A percentile compares a stretch with the other conserved stretches of the same genome.
Evolutionary conservation across 305 asterid species (phyloP).

Genomic region (Rubia tinctorum): DNA sequence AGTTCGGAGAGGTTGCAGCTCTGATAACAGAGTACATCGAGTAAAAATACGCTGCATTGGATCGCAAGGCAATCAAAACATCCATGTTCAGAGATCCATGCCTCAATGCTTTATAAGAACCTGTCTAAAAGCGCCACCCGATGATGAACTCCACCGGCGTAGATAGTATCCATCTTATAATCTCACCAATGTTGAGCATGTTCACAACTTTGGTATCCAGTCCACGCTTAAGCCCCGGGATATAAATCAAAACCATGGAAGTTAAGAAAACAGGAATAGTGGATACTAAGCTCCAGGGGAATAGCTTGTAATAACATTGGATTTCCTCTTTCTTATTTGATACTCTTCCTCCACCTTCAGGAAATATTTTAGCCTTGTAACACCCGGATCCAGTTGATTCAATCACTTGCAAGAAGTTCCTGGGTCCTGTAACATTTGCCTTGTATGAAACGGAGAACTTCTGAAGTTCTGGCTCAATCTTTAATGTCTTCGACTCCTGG

Average conservation of each 20-base stretch:
- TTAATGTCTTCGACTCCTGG: constrained; percentile 62
- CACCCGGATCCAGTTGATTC: constrained; percentile 58
- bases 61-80: constrained; percentile 69
- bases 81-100: constrained; percentile 86
- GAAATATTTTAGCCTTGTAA: constrained; percentile 60
- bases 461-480: constrained; percentile 36
- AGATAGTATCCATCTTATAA: constrained; percentile 58
- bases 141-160: constrained; percentile 86
- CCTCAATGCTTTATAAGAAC: constrained; percentile 59
- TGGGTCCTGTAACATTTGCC: too few species aligned
- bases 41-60: constrained; percentile 77
- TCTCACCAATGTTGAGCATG: constrained; percentile 53
- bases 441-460: too few species aligned
- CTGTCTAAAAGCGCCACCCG: constrained; percentile 68
- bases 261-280: constrained; percentile 62
- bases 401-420: too few species aligned
- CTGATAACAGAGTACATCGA: constrained; percentile 67
- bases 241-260: constrained; percentile 79
- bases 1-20: constrained; percentile 52
- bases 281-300: constrained; percentile 73
- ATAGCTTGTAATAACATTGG: constrained; percentile 36
- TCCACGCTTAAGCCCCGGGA: constrained; percentile 49
- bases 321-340: constrained; percentile 44
- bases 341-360: constrained; percentile 54
- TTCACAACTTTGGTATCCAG: constrained; percentile 52